A percentile compares a stretch with the other conserved stretches of the same genome.
Evolutionary conservation across 371 early-diverging fungal species (phyloP).

Genomic region (Mucor lusitanicus): DNA sequence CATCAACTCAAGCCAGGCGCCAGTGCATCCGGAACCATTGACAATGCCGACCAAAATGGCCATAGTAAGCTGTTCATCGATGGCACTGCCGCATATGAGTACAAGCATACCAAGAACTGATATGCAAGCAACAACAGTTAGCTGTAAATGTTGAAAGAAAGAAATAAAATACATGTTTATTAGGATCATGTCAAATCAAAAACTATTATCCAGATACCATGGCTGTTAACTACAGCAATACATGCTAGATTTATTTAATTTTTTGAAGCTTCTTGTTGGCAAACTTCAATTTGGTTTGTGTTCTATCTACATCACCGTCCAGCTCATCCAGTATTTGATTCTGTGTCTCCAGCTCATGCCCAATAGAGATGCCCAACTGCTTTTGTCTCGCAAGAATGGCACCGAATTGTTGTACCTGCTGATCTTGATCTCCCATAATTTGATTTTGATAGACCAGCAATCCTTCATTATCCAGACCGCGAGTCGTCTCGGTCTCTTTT

Average conservation of each 20-base stretch:
- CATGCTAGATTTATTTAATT: conserved; percentile 51
- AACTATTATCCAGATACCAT: too few relatives aligned
- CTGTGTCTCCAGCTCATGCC: conserved; percentile 88
- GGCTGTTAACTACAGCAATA: too few relatives aligned
- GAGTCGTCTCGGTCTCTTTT: conserved; percentile 76
- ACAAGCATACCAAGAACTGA: too few relatives aligned
- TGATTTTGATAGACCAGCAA: conserved; percentile 77
- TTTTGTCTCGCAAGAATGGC: conserved; percentile 80
- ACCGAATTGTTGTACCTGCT: conserved; percentile 73
- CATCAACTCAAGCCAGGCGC: too few relatives aligned
- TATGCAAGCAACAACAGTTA: too few relatives aligned
- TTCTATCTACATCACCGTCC: conserved; percentile 73
- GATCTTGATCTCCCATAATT: conserved; percentile 84
- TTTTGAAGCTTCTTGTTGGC: conserved; percentile 78
- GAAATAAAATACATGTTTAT: too few relatives aligned
- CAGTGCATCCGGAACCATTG: too few relatives aligned
- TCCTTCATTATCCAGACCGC: conserved; percentile 74
- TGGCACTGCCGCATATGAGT: too few relatives aligned
- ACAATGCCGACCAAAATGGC: too few relatives aligned
- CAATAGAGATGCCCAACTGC: conserved; percentile 84
- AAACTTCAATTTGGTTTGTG: conserved; percentile 72
- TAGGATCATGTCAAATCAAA: too few relatives aligned
- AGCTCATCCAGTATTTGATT: conserved; percentile 86
- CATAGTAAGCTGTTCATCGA: too few relatives aligned
- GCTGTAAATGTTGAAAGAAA: too few relatives aligned